phyloP scores from a whole-genome alignment of 1,284 basidiomycete species.

The Cutaneotrichosporon spelunceum region DNA sequence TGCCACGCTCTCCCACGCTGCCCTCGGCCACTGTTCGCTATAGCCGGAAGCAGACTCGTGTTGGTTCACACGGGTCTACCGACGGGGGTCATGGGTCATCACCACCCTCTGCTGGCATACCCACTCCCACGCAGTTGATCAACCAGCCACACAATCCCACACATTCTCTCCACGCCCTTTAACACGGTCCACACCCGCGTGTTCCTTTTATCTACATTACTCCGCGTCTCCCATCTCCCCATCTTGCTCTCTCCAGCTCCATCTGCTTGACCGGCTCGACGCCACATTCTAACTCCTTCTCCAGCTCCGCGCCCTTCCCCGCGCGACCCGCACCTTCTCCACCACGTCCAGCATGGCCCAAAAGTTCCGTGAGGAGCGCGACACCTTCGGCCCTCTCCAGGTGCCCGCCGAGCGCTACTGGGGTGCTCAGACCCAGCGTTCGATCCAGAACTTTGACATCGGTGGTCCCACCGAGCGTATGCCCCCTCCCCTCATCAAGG shows the following conservation, averaged over 20 bases:
- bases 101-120: background rate
- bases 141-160: background rate
- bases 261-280: background rate
- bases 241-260: background rate
- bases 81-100: background rate
- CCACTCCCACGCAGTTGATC: background rate
- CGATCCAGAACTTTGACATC: constrained; percentile 98
- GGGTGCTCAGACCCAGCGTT: constrained; percentile 99
- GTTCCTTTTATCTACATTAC: background rate
- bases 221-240: background rate
- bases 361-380: constrained; percentile 50
- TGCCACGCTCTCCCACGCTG: background rate
- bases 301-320: constrained; percentile 28
- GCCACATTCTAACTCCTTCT: constrained; percentile 3
- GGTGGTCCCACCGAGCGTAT: constrained; percentile 86
- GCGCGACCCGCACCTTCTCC: constrained; percentile 26
- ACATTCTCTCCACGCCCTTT: no score
- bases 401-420: constrained; percentile 95
- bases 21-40: background rate
- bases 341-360: constrained; percentile 42
- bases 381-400: constrained; percentile 60
- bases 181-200: background rate
- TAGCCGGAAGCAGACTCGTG: background rate
- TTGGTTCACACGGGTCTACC: background rate
- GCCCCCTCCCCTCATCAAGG: constrained; percentile 91